phyloP scores from a whole-genome alignment of 768 basidiomycete species.

The Lentinula boryana region DNA sequence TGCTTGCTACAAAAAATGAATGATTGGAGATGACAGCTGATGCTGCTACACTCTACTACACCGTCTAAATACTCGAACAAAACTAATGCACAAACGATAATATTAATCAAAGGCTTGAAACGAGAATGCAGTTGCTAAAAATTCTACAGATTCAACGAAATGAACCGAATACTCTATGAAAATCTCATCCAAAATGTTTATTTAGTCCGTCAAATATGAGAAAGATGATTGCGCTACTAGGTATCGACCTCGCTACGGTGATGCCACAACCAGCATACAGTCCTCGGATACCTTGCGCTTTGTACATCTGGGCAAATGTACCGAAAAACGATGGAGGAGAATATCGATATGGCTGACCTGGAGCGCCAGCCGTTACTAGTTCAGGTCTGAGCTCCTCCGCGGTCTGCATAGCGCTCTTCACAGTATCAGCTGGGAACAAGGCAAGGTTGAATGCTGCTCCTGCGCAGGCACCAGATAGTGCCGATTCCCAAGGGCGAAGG shows the following conservation, averaged over 20 bases:
- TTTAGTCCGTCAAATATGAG: conserved; percentile 82
- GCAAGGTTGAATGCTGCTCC: conserved; percentile 82
- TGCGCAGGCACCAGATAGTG: conserved; percentile 80
- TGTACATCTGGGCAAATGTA: conserved; percentile 68
- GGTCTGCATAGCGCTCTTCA: conserved; percentile 95
- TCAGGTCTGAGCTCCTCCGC: conserved; percentile 76
- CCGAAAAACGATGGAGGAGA: conserved; percentile 32
- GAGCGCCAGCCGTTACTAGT: conserved; percentile 15
- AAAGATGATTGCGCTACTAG: conserved; percentile 91
- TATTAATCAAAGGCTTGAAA: too few species aligned
- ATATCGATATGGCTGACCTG: neutral
- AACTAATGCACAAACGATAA: too few species aligned
- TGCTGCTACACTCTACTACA: too few species aligned
- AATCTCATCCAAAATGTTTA: conserved; percentile 37
- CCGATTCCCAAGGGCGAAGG: conserved; percentile 76
- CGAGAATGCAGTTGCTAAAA: too few species aligned
- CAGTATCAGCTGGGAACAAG: conserved; percentile 92
- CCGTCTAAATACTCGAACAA: too few species aligned
- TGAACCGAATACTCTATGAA: neutral
- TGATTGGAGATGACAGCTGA: too few species aligned
- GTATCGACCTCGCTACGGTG: conserved; percentile 79
- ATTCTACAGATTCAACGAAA: too few species aligned
- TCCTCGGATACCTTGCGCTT: conserved; percentile 70
- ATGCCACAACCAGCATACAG: conserved; percentile 92
- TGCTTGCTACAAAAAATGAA: too few species aligned